A percentile compares a stretch with the other conserved stretches of the same genome.
Conservation (phyloP, 2,329 filamentous ascomycete genomes). For the Rhinocladiella similis region DNA sequence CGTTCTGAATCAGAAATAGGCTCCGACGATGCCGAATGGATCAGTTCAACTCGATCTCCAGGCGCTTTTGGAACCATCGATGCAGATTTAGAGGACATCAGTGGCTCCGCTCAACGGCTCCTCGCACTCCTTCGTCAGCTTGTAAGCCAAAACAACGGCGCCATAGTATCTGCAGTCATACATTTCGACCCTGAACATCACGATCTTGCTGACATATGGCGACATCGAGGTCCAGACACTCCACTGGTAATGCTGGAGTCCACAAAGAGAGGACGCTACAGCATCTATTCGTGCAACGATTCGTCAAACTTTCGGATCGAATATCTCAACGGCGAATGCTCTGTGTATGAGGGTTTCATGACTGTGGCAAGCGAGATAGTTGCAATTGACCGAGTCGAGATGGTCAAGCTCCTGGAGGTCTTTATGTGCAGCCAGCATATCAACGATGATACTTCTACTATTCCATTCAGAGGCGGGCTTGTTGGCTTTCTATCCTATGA, state of each 20-base stretch:
- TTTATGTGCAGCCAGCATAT: conserved; percentile 13
- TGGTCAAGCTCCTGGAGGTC: conserved; percentile 7
- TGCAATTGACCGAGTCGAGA: conserved; percentile 5
- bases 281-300: conserved; percentile 70
- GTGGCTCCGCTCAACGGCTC: not conserved
- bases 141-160: too few species aligned
- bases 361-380: not conserved
- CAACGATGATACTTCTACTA: conserved; percentile 19
- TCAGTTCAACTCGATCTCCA: not conserved
- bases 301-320: conserved; percentile 58
- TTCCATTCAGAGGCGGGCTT: conserved; percentile 77
- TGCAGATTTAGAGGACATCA: not conserved
- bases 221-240: conserved; percentile 5
- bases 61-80: not conserved
- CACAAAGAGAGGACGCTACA: conserved; percentile 60
- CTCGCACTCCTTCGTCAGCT: too few species aligned
- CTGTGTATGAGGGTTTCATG: not conserved
- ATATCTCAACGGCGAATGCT: conserved; percentile 38
- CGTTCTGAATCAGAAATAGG: not conserved
- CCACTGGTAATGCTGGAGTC: conserved; percentile 36
- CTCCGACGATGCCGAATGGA: too few species aligned
- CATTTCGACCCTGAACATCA: conserved; percentile 20
- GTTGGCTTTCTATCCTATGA: conserved; percentile 86
- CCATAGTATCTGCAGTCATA: not conserved
- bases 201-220: conserved; percentile 24